phyloP scores from a whole-genome alignment of 192 early-diverging fungal species.

The Coemansia sp. region DNA sequence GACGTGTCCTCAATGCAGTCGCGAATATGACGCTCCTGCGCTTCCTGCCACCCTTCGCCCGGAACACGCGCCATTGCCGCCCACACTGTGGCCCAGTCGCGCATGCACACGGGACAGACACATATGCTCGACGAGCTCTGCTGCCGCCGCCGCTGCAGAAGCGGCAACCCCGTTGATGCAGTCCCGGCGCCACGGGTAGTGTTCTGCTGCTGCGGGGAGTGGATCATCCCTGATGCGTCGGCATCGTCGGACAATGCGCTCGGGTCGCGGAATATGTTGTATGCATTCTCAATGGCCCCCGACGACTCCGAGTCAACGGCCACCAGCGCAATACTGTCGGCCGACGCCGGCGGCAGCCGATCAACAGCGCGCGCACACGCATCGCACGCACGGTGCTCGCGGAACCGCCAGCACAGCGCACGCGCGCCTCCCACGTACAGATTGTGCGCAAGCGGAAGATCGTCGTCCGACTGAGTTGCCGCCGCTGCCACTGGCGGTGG shows the following conservation, averaged over 20 bases:
- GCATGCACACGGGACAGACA: constrained; percentile 44
- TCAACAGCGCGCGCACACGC: constrained; percentile 50
- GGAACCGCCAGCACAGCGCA: constrained; percentile 23
- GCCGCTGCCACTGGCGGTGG: not conserved
- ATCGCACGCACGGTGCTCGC: constrained; percentile 63
- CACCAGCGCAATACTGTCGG: constrained; percentile 20
- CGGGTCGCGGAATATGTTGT: constrained; percentile 28
- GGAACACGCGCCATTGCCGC: constrained; percentile 28
- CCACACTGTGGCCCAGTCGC: constrained; percentile 46
- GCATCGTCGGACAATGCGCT: not conserved
- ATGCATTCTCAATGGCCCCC: constrained; percentile 31
- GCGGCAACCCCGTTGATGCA: not conserved
- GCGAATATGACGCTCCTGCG: constrained; percentile 50
- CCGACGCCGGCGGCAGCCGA: constrained; percentile 14
- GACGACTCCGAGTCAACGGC: constrained; percentile 14
- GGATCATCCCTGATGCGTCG: not conserved
- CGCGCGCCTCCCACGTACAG: constrained; percentile 11
- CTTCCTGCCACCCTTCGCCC: constrained; percentile 53
- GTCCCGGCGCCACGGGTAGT: constrained; percentile 3
- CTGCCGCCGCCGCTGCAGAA: constrained; percentile 3
- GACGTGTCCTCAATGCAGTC: constrained; percentile 43
- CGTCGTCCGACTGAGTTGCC: constrained; percentile 17
- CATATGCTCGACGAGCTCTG: constrained; percentile 39
- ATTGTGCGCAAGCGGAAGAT: constrained; percentile 26
- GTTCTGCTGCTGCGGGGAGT: not conserved